Evolutionary conservation across 2,329 filamentous ascomycete genomes (phyloP).

Genomic region (Aspergillus persii): DNA sequence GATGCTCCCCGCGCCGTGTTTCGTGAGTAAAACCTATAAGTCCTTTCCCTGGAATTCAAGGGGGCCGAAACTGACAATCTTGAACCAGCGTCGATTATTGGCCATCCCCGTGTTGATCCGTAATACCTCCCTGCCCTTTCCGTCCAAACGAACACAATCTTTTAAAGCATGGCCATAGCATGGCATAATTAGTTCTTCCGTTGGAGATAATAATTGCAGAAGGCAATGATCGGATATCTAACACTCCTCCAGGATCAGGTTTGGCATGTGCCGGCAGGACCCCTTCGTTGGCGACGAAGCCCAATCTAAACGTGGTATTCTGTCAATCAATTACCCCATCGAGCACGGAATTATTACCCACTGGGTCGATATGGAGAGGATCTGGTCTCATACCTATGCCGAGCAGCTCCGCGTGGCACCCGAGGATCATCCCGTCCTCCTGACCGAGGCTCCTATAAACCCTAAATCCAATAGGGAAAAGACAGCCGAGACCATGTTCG

Average conservation of each 20-base stretch:
- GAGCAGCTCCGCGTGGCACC: constrained; percentile 99
- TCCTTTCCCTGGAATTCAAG: too few relatives aligned
- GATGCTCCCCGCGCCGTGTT: constrained; percentile 99
- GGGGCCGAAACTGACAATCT: constrained; percentile 12
- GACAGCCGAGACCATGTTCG: constrained; percentile 99
- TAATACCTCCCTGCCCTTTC: constrained; percentile 49
- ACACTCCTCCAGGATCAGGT: constrained; percentile 83
- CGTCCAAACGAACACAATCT: too few relatives aligned
- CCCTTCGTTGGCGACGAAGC: constrained; percentile 99
- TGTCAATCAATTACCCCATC: constrained; percentile 98
- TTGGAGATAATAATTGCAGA: too few relatives aligned
- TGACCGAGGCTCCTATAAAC: constrained; percentile 99
- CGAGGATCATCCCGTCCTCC: constrained; percentile 98
- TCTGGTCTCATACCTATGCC: constrained; percentile 99
- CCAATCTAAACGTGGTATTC: constrained; percentile 99
- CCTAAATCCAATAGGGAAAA: constrained; percentile 99
- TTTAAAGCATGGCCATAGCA: too few relatives aligned
- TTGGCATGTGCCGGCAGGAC: constrained; percentile 99
- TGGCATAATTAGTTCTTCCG: too few relatives aligned
- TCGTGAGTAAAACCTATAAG: constrained; percentile 79
- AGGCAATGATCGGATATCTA: too few relatives aligned
- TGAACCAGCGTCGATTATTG: constrained; percentile 99
- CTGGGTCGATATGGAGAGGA: constrained; percentile 99
- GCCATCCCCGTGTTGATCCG: constrained; percentile 99
- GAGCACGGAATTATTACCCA: constrained; percentile 99